Evolutionary conservation across 164 flowering plant species (phyloP).

Genomic region (Echeveria elegans): DNA sequence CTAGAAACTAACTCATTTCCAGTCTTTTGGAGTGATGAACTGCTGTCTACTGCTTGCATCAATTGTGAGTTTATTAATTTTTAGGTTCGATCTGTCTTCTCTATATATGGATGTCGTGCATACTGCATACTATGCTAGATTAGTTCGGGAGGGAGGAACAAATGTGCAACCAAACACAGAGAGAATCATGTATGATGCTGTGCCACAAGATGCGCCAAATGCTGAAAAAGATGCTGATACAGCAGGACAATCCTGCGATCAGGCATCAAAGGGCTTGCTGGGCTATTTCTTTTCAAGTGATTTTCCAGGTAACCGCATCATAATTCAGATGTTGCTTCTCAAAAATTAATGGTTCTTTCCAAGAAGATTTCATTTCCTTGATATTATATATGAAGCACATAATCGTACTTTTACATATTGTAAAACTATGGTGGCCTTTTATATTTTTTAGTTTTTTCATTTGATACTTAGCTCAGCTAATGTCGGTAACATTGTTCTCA

Average conservation of each 20-base stretch:
- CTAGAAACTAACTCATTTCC: neutral
- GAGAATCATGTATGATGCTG: conserved; percentile 28
- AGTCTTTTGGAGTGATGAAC: neutral
- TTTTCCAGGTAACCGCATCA: conserved; percentile 49
- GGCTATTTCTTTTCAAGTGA: conserved; percentile 37
- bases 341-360: too few species aligned
- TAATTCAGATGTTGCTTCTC: too few species aligned
- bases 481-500: neutral
- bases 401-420: too few species aligned
- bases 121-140: conserved; percentile 9
- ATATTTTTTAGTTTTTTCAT: too few species aligned
- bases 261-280: conserved; percentile 23
- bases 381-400: too few species aligned
- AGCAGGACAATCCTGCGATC: conserved; percentile 10
- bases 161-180: conserved; percentile 21
- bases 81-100: conserved; percentile 41
- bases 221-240: conserved; percentile 11
- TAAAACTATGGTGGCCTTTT: too few species aligned
- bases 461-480: too few species aligned
- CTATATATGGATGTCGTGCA: conserved; percentile 34
- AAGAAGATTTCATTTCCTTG: neutral
- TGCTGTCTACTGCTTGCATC: neutral
- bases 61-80: conserved; percentile 13
- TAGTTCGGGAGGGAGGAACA: conserved; percentile 8
- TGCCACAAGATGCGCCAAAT: conserved; percentile 13